Percentiles rank a stretch among this genome's conserved stretches.
phyloP scores from a whole-genome alignment of 73 alveolate genomes.

The Paramecium tetraurelia region DNA sequence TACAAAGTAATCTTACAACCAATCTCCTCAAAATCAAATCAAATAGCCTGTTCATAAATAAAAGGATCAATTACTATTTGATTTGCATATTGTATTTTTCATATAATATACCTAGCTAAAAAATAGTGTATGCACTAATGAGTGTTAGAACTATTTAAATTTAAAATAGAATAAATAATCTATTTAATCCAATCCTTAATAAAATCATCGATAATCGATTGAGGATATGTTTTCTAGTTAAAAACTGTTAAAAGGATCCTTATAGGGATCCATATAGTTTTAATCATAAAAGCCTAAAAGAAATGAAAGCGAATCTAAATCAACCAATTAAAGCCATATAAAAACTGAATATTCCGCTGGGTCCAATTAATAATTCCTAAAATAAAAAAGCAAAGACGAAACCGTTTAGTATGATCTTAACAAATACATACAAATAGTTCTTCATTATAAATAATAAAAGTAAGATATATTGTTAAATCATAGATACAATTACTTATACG shows the following conservation, averaged over 20 bases:
- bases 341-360: background rate
- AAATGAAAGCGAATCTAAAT: background rate
- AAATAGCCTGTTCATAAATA: background rate
- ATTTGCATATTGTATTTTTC: background rate
- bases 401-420: background rate
- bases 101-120: background rate
- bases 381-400: background rate
- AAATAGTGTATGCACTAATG: background rate
- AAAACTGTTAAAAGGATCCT: background rate
- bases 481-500: background rate
- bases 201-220: background rate
- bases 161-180: slow-evolving; percentile 13
- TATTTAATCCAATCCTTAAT: background rate
- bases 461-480: background rate
- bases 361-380: background rate
- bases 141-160: background rate
- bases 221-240: background rate
- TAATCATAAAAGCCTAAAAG: background rate
- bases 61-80: slow-evolving; percentile 5
- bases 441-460: slow-evolving; percentile 24
- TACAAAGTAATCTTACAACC: background rate
- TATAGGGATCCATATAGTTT: background rate
- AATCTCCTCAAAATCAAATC: background rate
- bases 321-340: background rate
- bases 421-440: background rate